Base-by-base conservation (phyloP, 257 asterid genomes). In the Ajuga chamaepitys region DNA sequence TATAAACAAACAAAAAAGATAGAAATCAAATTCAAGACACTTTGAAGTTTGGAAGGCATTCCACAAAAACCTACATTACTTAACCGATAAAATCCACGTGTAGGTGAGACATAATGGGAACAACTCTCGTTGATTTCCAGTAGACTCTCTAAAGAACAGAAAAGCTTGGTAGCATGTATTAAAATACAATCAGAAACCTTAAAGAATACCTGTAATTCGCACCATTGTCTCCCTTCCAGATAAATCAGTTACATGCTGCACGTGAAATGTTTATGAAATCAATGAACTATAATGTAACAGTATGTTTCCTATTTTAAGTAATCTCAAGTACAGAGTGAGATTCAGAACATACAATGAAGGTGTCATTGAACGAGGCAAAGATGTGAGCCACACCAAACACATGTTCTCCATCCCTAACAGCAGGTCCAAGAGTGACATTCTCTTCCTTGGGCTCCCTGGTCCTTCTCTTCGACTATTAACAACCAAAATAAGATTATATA, bases 191-290 rank as follows among this genome's bases (percentile, higher is more conserved):
- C 20, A 0, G 35, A 34, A 32, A 7, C 22, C 17, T 14, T 6
- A 11, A 9, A 11, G 11, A 30, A 12, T 77, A 91, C 97, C 97
- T 52, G 97, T 91, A 60, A 91, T 88, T 20, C 96, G 89, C 54
- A 88, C 96, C 89, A 91, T 72, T 40, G 97, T 91, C 77, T 91
- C 97, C 50, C 97, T 78, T 17, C 97, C 97, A 47, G 97, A 88
- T 55, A 91, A 77, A 76, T 91, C 97, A 50, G 97, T 91, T 20
- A 91, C 97, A 11, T 91, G 97, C 97, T 91, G 91, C 76, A 86
- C 58, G 5, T 1, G 62, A 26, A 66, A 42, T 21, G 11, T 25
- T 22, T 35, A 35, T 20, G 9, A 8, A 30, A 8, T 44, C 3
- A 46, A 26, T 35, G 11, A 14, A 20, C 21, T n/a, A 6, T 4